A percentile compares a stretch with the other conserved stretches of the same genome.
Conservation (phyloP, 305 asterid genomes). For the Fraxinus angustifolia region DNA sequence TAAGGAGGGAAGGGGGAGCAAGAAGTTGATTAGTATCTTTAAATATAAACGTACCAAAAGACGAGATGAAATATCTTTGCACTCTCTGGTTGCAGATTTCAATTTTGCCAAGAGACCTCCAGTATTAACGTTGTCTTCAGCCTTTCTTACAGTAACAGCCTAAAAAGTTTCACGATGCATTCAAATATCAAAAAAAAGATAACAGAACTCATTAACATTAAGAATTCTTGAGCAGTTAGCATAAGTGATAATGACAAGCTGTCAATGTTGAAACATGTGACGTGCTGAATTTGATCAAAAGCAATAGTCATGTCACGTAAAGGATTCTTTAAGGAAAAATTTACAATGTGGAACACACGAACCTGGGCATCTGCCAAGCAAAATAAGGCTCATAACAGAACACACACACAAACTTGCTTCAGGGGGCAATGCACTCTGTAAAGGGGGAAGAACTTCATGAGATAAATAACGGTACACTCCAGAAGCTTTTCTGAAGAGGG, state of each 20-base stretch:
- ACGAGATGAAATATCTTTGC: constrained; percentile 49
- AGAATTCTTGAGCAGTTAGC: background rate
- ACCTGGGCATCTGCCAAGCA: constrained; percentile 87
- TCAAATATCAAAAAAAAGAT: constrained; percentile 8
- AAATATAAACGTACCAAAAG: constrained; percentile 34
- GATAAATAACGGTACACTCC: constrained; percentile 53
- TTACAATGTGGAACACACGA: background rate
- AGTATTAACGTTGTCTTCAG: constrained; percentile 52
- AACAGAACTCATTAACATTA: background rate
- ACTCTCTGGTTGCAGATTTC: constrained; percentile 32
- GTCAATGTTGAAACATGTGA: background rate
- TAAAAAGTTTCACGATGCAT: constrained; percentile 13
- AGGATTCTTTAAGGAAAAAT: background rate
- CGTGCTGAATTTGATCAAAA: background rate
- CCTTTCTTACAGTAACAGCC: constrained; percentile 67
- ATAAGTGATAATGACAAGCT: background rate
- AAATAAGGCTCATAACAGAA: constrained; percentile 42
- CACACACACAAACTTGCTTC: constrained; percentile 42
- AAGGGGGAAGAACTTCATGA: constrained; percentile 30
- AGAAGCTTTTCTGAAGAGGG: constrained; percentile 64
- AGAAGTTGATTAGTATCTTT: background rate
- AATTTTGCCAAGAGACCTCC: constrained; percentile 48
- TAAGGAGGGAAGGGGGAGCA: background rate
- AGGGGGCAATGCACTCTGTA: constrained; percentile 36
- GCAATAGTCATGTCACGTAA: no score